Percentiles rank a stretch among this genome's conserved stretches.
These are phyloP conservation scores for Mangifera indica DNA, from an alignment of 345 rosid genomes.

Conservation along the genomic window DNA sequence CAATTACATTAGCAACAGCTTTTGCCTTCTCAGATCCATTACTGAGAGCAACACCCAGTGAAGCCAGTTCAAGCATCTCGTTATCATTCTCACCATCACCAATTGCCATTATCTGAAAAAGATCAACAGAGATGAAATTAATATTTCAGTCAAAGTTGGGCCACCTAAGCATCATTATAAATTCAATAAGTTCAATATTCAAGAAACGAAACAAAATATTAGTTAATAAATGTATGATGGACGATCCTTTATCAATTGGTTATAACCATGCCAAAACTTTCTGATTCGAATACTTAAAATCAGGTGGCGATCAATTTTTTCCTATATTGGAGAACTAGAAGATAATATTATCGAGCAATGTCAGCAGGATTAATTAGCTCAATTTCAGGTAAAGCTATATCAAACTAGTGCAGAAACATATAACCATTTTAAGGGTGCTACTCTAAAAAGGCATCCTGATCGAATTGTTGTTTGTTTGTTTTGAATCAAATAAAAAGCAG, in stretches of 20 bases:
- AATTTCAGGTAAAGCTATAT: background rate
- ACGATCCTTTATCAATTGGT: too few relatives aligned
- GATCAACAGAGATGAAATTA: background rate
- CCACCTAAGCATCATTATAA: background rate
- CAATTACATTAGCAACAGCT: slow-evolving; percentile 72
- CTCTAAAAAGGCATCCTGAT: background rate
- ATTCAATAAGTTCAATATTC: too few relatives aligned
- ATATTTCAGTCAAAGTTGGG: background rate
- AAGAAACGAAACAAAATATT: too few relatives aligned
- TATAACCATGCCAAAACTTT: background rate
- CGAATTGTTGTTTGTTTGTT: background rate
- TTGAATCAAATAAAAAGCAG: background rate
- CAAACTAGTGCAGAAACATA: background rate
- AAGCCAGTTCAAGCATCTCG: slow-evolving; percentile 88
- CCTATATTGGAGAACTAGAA: background rate
- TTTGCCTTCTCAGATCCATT: slow-evolving; percentile 91
- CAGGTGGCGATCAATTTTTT: background rate
- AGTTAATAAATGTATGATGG: too few relatives aligned
- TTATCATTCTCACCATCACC: slow-evolving; percentile 94
- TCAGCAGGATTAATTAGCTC: background rate
- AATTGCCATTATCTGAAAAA: slow-evolving; percentile 79
- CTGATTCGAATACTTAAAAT: background rate
- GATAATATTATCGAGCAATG: background rate
- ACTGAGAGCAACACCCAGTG: slow-evolving; percentile 76
- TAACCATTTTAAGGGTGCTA: background rate